Percentiles rank a stretch among this genome's conserved stretches.
phyloP scores from a whole-genome alignment of 768 basidiomycete genomes.

The Suillus alpinus region DNA sequence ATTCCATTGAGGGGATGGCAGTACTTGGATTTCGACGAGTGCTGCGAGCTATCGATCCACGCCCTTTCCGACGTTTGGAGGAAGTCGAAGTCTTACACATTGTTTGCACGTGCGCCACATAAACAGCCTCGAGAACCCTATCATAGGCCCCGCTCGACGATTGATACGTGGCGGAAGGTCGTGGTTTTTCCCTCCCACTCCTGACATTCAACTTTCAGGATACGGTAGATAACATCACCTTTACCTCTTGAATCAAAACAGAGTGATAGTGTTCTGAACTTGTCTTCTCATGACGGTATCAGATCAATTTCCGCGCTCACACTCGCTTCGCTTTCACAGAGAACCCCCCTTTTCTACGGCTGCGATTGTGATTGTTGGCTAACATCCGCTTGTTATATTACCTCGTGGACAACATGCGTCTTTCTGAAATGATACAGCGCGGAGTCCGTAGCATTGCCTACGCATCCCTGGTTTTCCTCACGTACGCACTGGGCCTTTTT shows the following conservation, averaged over 20 bases:
- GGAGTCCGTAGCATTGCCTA: background rate
- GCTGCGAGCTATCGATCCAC: background rate
- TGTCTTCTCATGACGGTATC: background rate
- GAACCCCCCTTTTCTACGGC: background rate
- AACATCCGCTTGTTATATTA: background rate
- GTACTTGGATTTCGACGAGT: background rate
- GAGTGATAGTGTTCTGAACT: background rate
- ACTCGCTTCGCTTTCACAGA: slow-evolving; percentile 1
- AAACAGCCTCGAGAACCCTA: background rate
- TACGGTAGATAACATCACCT: too few relatives aligned
- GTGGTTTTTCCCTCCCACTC: background rate
- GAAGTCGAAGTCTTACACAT: slow-evolving; percentile 1
- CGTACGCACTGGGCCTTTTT: background rate
- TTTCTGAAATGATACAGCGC: background rate
- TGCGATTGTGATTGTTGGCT: background rate
- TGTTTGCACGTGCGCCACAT: background rate
- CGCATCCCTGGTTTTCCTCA: background rate
- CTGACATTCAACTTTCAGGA: background rate
- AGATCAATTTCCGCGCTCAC: slow-evolving; percentile 3
- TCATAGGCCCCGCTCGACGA: background rate
- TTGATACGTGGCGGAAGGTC: background rate
- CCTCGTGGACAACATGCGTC: slow-evolving; percentile 3
- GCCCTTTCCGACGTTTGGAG: background rate
- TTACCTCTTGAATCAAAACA: background rate
- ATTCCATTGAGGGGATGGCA: background rate